Conservation (phyloP, 2,329 filamentous ascomycete species). For the Bipolaris sorokiniana region DNA sequence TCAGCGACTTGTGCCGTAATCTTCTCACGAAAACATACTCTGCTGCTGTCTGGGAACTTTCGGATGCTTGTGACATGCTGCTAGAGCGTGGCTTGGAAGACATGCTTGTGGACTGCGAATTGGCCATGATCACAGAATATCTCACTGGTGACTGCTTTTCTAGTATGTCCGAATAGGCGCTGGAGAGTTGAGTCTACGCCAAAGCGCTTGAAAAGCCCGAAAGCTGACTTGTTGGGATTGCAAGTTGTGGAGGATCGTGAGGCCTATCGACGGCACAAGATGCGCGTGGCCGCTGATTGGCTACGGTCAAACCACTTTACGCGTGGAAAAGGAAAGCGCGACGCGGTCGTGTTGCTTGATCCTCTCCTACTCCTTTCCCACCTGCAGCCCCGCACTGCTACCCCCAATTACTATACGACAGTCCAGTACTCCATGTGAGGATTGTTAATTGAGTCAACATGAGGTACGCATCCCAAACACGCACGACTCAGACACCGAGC, state of each 20-base stretch:
- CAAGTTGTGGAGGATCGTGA: not conserved
- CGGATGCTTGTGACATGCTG: constrained; percentile 55
- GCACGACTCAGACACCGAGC: constrained; percentile 10
- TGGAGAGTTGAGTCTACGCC: too few relatives aligned
- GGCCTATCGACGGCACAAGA: constrained; percentile 10
- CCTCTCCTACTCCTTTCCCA: constrained; percentile 10
- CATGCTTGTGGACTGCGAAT: constrained; percentile 30
- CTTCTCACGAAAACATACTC: constrained; percentile 41
- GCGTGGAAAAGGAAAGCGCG: constrained; percentile 25
- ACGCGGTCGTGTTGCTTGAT: constrained; percentile 21
- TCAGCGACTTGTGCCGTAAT: not conserved
- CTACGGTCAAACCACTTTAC: constrained; percentile 26
- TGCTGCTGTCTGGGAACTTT: constrained; percentile 62
- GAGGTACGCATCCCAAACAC: constrained; percentile 24
- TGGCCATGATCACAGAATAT: constrained; percentile 31
- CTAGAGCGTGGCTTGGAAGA: constrained; percentile 42
- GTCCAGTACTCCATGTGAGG: constrained; percentile 1
- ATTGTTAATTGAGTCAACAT: constrained; percentile 21
- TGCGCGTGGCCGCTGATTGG: constrained; percentile 24
- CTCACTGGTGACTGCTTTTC: not conserved
- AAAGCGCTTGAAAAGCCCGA: not conserved
- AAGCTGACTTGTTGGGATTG: not conserved
- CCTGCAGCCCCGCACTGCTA: constrained; percentile 12
- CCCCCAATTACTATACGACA: not conserved
- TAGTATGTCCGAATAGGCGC: not conserved